Evolutionary conservation across 352 stramenopile genomes (phyloP).

Genomic region (Pythium vanterpoolii): DNA sequence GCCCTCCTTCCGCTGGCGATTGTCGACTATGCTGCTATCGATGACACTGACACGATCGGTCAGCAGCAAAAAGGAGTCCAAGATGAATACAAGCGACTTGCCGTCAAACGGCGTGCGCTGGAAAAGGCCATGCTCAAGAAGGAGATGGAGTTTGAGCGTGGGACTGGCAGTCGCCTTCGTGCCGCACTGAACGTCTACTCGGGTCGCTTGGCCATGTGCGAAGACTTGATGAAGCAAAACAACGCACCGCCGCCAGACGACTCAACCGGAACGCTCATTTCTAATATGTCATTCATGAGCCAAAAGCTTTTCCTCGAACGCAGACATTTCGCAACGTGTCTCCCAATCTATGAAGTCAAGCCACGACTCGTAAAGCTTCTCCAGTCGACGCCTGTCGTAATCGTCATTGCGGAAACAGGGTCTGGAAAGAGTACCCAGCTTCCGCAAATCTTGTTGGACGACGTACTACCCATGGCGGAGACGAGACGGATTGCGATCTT

Average conservation of each 20-base stretch:
- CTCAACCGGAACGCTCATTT: neutral
- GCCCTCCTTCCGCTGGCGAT: conserved; percentile 10
- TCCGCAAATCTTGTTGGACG: conserved; percentile 28
- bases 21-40: conserved; percentile 12
- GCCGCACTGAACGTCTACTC: conserved; percentile 10
- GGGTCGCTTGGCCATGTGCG: neutral
- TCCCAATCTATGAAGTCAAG: conserved; percentile 28
- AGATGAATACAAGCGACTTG: neutral
- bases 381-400: conserved; percentile 3
- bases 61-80: neutral
- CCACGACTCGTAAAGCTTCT: conserved; percentile 15
- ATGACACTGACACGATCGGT: conserved; percentile 10
- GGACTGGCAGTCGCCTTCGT: neutral
- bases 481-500: conserved; percentile 22
- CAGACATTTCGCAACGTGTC: conserved; percentile 13
- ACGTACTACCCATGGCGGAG: conserved; percentile 11
- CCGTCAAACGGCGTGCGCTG: neutral
- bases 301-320: conserved; percentile 11
- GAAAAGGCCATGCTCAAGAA: conserved; percentile 5
- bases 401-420: conserved; percentile 29
- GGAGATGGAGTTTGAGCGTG: conserved; percentile 9
- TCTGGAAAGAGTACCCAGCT: conserved; percentile 34
- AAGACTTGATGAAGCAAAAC: neutral
- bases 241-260: neutral
- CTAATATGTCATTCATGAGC: neutral